Evolutionary conservation across 2,329 filamentous ascomycete species (phyloP).

Genomic region (Colletotrichum lupini): DNA sequence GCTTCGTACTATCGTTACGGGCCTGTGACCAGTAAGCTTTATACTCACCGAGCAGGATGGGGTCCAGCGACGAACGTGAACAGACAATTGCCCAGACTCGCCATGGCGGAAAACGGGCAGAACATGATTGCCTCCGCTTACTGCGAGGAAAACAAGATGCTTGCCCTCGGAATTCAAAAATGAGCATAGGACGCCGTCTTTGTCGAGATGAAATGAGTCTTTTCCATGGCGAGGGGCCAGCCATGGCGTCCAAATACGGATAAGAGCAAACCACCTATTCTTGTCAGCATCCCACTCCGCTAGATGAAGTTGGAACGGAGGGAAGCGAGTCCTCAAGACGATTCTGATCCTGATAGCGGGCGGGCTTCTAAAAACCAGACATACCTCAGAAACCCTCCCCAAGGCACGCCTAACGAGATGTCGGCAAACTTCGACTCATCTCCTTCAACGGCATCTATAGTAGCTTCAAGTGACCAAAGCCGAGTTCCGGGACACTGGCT

Average conservation of each 20-base stretch:
- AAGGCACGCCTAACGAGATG: constrained; percentile 72
- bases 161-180: constrained; percentile 79
- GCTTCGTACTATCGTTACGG: constrained; percentile 72
- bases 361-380: constrained; percentile 21
- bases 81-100: constrained; percentile 71
- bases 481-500: constrained; percentile 76
- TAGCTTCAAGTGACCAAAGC: constrained; percentile 75
- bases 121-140: constrained; percentile 80
- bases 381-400: constrained; percentile 64
- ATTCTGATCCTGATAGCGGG: not conserved
- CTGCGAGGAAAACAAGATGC: constrained; percentile 80
- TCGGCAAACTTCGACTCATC: constrained; percentile 67
- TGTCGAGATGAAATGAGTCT: constrained; percentile 73
- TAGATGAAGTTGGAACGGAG: no score
- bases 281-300: constrained; percentile 31
- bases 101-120: constrained; percentile 76
- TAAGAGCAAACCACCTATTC: constrained; percentile 80
- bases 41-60: not conserved
- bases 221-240: constrained; percentile 88
- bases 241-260: constrained; percentile 86
- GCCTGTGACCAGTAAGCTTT: constrained; percentile 50
- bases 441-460: constrained; percentile 66
- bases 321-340: not conserved
- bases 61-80: constrained; percentile 65
- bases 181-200: constrained; percentile 81